phyloP scores from a whole-genome alignment of 1,139 yeast genomes.

The Groenewaldozyma sp. region DNA sequence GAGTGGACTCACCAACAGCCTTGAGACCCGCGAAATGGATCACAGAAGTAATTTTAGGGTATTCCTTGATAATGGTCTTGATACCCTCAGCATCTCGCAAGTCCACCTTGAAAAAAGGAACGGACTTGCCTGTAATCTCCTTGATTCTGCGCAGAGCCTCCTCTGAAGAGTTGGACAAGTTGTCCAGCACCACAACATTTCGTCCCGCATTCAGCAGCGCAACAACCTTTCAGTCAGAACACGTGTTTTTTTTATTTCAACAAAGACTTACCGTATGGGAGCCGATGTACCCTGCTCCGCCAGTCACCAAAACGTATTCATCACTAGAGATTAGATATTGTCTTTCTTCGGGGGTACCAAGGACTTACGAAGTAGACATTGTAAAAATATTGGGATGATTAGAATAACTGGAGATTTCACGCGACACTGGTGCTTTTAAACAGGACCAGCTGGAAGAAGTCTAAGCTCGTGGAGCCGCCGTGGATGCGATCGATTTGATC shows the following conservation, averaged over 20 bases:
- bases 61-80: slow-evolving; percentile 39
- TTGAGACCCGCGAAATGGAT: slow-evolving; percentile 82
- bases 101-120: slow-evolving; percentile 56
- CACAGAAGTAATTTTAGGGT: slow-evolving; percentile 47
- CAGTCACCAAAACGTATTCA: slow-evolving; percentile 55
- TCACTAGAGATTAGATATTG: too few relatives aligned
- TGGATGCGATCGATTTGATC: too few relatives aligned
- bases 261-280: slow-evolving; percentile 50
- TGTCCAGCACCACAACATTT: slow-evolving; percentile 64
- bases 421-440: too few relatives aligned
- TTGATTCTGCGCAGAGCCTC: slow-evolving; percentile 64
- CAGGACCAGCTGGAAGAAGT: too few relatives aligned
- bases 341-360: too few relatives aligned
- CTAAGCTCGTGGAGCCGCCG: too few relatives aligned
- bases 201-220: slow-evolving; percentile 57
- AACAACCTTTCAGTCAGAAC: too few relatives aligned
- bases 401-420: too few relatives aligned
- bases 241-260: too few relatives aligned
- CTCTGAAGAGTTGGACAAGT: slow-evolving; percentile 55
- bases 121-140: slow-evolving; percentile 36
- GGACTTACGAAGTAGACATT: too few relatives aligned
- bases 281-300: slow-evolving; percentile 86
- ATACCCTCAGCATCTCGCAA: slow-evolving; percentile 44
- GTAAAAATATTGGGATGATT: too few relatives aligned
- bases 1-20: slow-evolving; percentile 76